A percentile compares a stretch with the other conserved stretches of the same genome.
phyloP scores from a whole-genome alignment of 768 basidiomycete genomes.

The Auricularia auricula-judae region DNA sequence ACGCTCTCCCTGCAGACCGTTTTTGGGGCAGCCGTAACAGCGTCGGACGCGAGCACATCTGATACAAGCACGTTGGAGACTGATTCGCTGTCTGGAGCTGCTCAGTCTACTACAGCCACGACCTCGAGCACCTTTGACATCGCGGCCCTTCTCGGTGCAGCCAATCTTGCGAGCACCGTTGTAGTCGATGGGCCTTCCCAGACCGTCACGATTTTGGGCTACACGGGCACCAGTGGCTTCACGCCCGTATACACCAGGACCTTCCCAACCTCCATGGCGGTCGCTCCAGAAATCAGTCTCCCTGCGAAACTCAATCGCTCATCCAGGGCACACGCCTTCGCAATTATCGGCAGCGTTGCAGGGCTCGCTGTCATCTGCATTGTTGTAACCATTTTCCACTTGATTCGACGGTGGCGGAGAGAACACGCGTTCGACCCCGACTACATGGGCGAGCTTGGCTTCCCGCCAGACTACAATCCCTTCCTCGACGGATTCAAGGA shows the following conservation, averaged over 20 bases:
- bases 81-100: too few species aligned
- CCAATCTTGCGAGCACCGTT: neutral
- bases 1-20: too few species aligned
- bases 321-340: neutral
- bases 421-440: neutral
- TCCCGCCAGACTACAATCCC: neutral
- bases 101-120: neutral
- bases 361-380: neutral
- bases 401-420: neutral
- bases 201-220: neutral
- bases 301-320: neutral
- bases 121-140: neutral
- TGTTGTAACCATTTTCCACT: neutral
- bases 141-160: neutral
- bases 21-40: too few species aligned
- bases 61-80: too few species aligned
- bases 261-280: neutral
- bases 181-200: neutral
- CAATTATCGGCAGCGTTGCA: neutral
- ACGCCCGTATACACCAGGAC: neutral
- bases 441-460: neutral
- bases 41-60: too few species aligned
- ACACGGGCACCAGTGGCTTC: neutral
- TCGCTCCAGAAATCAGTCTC: neutral
- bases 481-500: neutral